phyloP scores from a whole-genome alignment of 2,329 filamentous ascomycete genomes.

The Aurifilum marmelostoma region DNA sequence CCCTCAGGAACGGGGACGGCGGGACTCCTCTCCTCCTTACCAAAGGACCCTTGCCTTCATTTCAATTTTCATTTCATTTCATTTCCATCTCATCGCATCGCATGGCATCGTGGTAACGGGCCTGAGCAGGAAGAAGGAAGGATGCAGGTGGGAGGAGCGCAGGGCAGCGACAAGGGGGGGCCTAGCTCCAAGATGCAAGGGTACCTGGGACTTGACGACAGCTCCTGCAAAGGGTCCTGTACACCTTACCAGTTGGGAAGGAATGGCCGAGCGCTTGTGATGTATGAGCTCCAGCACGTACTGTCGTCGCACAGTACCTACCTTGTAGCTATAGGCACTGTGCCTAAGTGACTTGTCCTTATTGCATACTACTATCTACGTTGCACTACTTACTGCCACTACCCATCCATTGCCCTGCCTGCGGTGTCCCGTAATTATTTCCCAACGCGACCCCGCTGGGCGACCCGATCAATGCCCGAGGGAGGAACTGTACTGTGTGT shows the following conservation, averaged over 20 bases:
- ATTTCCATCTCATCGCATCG: neutral
- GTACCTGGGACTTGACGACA: slow-evolving; percentile 1
- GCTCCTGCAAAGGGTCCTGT: slow-evolving; percentile 2
- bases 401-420: too few relatives aligned
- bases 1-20: neutral
- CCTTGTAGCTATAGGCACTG: neutral
- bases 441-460: neutral
- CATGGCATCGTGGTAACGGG: neutral
- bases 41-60: slow-evolving; percentile 4
- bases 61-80: slow-evolving; percentile 10
- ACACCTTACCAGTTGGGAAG: slow-evolving; percentile 13
- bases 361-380: too few relatives aligned
- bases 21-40: neutral
- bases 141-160: slow-evolving; percentile 7
- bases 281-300: neutral
- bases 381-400: too few relatives aligned
- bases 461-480: neutral
- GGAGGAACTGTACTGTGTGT: neutral
- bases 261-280: slow-evolving; percentile 1
- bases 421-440: neutral
- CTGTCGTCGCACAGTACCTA: neutral
- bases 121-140: slow-evolving; percentile 4
- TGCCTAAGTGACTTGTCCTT: neutral
- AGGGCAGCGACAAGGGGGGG: neutral
- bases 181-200: neutral